Evolutionary conservation across 345 rosid genomes (phyloP).

Genomic region (Clarkia xantiana): DNA sequence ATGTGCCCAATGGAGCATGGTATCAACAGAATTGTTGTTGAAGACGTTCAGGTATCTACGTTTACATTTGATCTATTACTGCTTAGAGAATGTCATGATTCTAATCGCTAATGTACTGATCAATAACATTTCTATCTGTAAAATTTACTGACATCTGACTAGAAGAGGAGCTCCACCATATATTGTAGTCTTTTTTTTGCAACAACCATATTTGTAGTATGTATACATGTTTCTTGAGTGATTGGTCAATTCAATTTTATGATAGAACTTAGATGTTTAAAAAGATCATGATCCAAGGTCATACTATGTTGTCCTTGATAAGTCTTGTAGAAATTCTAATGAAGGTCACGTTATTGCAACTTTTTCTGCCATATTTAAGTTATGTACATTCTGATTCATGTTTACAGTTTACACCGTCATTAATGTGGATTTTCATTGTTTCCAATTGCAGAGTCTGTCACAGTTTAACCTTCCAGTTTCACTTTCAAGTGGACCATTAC

Average conservation of each 20-base stretch:
- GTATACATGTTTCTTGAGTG: too few species aligned
- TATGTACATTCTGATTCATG: background rate
- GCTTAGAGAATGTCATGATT: background rate
- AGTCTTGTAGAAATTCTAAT: too few species aligned
- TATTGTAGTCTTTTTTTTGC: too few species aligned
- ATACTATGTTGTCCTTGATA: too few species aligned
- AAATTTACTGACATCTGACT: too few species aligned
- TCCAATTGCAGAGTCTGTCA: conserved; percentile 73
- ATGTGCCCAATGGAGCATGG: conserved; percentile 99
- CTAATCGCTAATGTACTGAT: background rate
- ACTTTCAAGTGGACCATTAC: conserved; percentile 53
- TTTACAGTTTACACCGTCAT: background rate
- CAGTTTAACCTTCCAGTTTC: conserved; percentile 92
- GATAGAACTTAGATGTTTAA: too few species aligned
- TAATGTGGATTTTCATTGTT: background rate
- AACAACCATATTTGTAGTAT: too few species aligned
- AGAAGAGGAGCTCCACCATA: too few species aligned
- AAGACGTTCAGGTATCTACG: conserved; percentile 77
- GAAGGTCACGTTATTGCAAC: too few species aligned
- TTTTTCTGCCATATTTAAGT: background rate
- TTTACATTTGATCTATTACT: background rate
- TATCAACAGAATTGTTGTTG: conserved; percentile 86
- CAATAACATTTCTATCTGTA: too few species aligned
- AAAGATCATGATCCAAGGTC: too few species aligned
- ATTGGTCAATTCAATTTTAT: too few species aligned